Percentiles rank a stretch among this genome's conserved stretches.
Evolutionary conservation across 2,329 filamentous ascomycete species (phyloP).

Genomic region (Aspergillus sp.): DNA sequence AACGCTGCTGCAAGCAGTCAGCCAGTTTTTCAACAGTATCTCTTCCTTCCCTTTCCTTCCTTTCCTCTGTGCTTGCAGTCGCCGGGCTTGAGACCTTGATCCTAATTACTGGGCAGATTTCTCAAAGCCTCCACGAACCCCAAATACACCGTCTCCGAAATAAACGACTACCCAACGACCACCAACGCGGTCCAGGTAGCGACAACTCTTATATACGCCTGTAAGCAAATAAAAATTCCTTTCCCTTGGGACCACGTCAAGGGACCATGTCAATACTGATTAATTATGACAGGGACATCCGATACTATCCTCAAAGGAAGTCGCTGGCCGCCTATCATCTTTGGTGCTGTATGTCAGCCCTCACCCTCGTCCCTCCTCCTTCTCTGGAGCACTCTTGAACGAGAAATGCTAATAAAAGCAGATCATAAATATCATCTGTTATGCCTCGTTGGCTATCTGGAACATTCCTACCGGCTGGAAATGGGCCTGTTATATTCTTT

Average conservation of each 20-base stretch:
- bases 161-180: conserved; percentile 53
- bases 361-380: conserved; percentile 16
- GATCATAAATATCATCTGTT: conserved; percentile 37
- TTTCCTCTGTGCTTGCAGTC: too few species aligned
- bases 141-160: conserved; percentile 39
- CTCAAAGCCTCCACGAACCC: conserved; percentile 32
- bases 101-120: conserved; percentile 7
- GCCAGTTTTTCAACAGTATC: conserved; percentile 48
- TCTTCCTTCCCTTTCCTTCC: background rate
- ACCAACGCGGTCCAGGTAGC: conserved; percentile 49
- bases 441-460: conserved; percentile 42
- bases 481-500: conserved; percentile 55
- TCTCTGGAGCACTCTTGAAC: too few species aligned
- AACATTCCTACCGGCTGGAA: conserved; percentile 49
- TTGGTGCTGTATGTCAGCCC: conserved; percentile 47
- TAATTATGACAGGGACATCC: conserved; percentile 44
- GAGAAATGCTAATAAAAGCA: background rate
- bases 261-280: background rate
- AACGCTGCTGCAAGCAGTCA: conserved; percentile 47
- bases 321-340: conserved; percentile 58
- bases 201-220: conserved; percentile 56
- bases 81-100: background rate
- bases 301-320: conserved; percentile 52
- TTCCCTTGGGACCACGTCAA: background rate
- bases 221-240: conserved; percentile 9